Base-by-base conservation (phyloP, 495 filamentous ascomycete species). In the Chaetomium tenue region DNA sequence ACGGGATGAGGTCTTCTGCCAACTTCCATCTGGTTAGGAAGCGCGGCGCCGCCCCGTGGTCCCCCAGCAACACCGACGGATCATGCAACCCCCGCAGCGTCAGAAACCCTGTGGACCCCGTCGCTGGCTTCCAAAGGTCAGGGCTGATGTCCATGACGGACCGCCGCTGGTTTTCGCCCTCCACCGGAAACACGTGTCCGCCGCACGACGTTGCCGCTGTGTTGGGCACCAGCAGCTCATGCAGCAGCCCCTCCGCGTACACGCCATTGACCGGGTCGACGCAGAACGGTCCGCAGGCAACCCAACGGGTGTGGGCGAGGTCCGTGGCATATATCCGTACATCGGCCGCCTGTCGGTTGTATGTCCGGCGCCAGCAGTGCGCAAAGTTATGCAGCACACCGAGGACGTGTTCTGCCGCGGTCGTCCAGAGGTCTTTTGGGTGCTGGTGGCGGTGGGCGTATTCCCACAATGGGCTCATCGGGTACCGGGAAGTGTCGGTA, bases 241-340 rank as follows among this genome's bases (percentile, higher is more conserved):
- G 5, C 33, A 11, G 33, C 33, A 1, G 3, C 5, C 8, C 1
- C 11, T 37, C 11, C 33, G 8, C 33, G 33, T 5, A 6, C 5
- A 37, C 13, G 26, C 58, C 42, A 54, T 64, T 64, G 62, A 64
- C 13, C 16, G 62, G 62, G 42, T 64, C 55, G 55, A 23, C 8
- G 12, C 3, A 7, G 18, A n/a, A n/a, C n/a, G 18, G 26, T 22
- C n/a, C 6, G 46, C 0, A 4, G 47, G 16, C 20, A 7, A 22
- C 20, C 56, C 56, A 65, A 16, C 56, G 63, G 22, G 0, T 57
- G 6, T 22, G 7, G 53, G 47, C 63, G 46, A 6, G 8, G 4
- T 22, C 2, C 39, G 52, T 20, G 48, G 33, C 40, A 37, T 65
- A 65, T 23, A 60, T 60, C 18, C 57, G 63, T 16, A 65, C 63